Evolutionary conservation across 495 filamentous ascomycete species (phyloP), one percentile per base, ranked within the genome.

Genomic region (Aspergillus biplanus): DNA sequence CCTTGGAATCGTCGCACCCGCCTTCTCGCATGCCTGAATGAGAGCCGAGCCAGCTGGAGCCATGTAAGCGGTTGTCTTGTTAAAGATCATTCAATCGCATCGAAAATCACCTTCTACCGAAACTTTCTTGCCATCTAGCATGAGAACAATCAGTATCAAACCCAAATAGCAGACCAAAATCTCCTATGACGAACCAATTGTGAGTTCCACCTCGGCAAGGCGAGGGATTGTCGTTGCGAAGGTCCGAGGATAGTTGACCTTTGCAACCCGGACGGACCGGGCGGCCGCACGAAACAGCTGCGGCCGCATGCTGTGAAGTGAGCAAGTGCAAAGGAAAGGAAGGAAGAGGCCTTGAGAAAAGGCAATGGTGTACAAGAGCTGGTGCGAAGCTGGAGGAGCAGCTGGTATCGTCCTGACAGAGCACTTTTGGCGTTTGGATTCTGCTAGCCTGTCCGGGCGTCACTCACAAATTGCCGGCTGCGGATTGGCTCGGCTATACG

Each of bases 11-110:
- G 89, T 92, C 58, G 82, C 86, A 66, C 95, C 95, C 61, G 95
- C 95, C 80, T 99, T 97, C 80, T 99, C 95, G 82, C 95, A 98
- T 67, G 95, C 95, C 82, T 99, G 95, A 74, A 99, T 99, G 68
- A 99, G 85, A 66, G 95, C 95, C 56, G 95, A 94, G 56, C 95
- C 95, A 67, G 80, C 80, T 82, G 61, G 58, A 37, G 59, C 44
- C 58, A 60, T 62, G 68, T 77, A 63, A 79, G 76, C 42, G 58
- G 39, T 63, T 67, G 67, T 67, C 58, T 59, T 67, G 21, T 27
- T 57, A 58, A 64, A 47, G 12, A 50, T 39, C 44, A 42, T 37
- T 47, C 12, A 21, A 65, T 18, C 21, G 52, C 33, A 32, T 39
- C 44, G 39, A 74, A 42, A 56, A 32, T 68, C 86, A 97, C 92